phyloP scores from a whole-genome alignment of 179 eudicot species.

The Beta lomatogona region DNA sequence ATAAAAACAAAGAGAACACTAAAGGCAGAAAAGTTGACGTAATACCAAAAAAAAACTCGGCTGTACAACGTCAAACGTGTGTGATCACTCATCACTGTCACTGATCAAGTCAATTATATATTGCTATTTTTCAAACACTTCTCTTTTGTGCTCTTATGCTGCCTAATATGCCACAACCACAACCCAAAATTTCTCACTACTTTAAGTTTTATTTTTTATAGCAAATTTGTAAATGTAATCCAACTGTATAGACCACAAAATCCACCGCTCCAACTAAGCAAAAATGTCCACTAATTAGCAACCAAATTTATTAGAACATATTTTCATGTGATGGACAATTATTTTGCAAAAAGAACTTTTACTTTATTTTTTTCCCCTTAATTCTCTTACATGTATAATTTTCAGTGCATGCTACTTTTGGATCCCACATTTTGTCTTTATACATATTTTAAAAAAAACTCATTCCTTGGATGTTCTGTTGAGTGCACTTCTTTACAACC shows the following conservation, averaged over 20 bases:
- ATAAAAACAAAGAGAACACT: not conserved
- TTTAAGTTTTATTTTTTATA: not conserved
- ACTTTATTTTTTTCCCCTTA: not conserved
- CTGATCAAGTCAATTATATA: slow-evolving; percentile 1
- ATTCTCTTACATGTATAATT: not conserved
- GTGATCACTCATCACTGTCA: too few species aligned
- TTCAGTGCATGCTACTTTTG: not conserved
- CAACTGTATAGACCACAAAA: slow-evolving; percentile 12
- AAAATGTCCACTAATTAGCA: too few species aligned
- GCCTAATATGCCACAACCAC: slow-evolving; percentile 16
- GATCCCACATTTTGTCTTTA: not conserved
- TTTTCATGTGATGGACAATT: too few species aligned
- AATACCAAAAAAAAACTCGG: not conserved
- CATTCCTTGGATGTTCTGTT: slow-evolving; percentile 24
- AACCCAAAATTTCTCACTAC: not conserved
- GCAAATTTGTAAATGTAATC: not conserved
- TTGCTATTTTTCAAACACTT: not conserved
- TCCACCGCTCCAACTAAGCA: slow-evolving; percentile 21
- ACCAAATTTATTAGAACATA: too few species aligned
- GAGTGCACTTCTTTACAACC: slow-evolving; percentile 19
- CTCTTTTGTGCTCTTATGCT: slow-evolving; percentile 8
- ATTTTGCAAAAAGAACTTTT: not conserved
- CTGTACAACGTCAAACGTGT: not conserved
- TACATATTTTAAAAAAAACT: not conserved
- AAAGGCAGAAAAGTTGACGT: not conserved